Base-by-base conservation (phyloP, 2,329 filamentous ascomycete genomes). In the Westerdykella aurantiaca region DNA sequence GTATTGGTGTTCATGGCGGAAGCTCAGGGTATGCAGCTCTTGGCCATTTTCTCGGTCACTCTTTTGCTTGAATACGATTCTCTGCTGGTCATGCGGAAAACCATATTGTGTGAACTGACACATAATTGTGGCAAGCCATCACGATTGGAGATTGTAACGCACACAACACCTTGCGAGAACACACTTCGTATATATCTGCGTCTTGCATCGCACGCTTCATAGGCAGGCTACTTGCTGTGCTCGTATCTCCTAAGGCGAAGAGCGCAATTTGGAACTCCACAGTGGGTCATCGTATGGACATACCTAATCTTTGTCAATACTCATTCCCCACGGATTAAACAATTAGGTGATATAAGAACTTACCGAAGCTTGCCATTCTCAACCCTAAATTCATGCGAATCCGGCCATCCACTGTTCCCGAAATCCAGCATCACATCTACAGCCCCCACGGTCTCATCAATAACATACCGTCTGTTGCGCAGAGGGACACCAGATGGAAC, bases 251-350 rank as follows among this genome's bases (percentile, higher is more conserved):
- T 12, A 12, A 16, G 10, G n/a, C n/a, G 17, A 9, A 35, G 33
- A 35, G 54, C 56, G 49, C 56, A 58, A 39, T 57, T 56, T 5
- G 47, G 38, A 9, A 49, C 25, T 25, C 56, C 57, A 47, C 57
- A 61, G 34, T 57, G 50, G 21, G 56, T 59, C 49, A 60, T 47
- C 2, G 57, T 60, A 51, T 60, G 57, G 31, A 60, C 54, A 54
- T 58, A 60, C 31, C 57, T 43, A 31, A 60, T 25, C 44, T 47
- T 57, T 35, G 25, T 29, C 25, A 29, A 29, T 29, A 29, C 25
- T 29, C 11, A 29, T 29, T 29, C 25, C 14, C 55, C 55, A 3
- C 25, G 23, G 37, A 51, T 29, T 9, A 12, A 10, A 5, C 56
- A 59, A 37, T 56, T 48, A 23, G 55, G 57, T 48, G 58, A 46